Conservation (phyloP, 1,284 basidiomycete species). For the Erythrobasidium hasegawianum region DNA sequence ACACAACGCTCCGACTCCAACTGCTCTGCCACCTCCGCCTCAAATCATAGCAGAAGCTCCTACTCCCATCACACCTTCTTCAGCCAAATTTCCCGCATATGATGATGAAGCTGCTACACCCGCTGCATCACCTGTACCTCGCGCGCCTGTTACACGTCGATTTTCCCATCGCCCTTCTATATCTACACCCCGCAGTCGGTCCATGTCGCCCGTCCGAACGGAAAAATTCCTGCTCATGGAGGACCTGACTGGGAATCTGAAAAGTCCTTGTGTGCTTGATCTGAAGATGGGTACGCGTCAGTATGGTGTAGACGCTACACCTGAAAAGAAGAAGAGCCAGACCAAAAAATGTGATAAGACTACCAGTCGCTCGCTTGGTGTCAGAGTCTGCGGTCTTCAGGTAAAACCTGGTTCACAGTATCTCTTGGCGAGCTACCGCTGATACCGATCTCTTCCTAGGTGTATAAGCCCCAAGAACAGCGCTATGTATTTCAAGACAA, state of each 20-base stretch:
- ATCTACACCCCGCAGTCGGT: constrained; percentile 12
- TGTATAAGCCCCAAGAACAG: constrained; percentile 78
- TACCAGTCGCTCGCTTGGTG: constrained; percentile 83
- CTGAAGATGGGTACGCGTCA: constrained; percentile 99
- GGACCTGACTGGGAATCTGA: constrained; percentile 91
- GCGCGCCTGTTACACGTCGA: background rate
- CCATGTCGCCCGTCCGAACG: constrained; percentile 61
- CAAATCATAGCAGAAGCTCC: constrained; percentile 49
- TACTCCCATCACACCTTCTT: constrained; percentile 34
- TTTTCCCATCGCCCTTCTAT: background rate
- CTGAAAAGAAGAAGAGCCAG: constrained; percentile 92
- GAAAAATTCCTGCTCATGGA: constrained; percentile 99
- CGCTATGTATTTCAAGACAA: constrained; percentile 93
- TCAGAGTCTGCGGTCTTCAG: constrained; percentile 98
- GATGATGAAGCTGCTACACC: background rate
- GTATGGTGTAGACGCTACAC: constrained; percentile 92
- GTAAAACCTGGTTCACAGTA: constrained; percentile 55
- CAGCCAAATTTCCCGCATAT: background rate
- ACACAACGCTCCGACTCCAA: background rate
- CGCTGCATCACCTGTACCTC: background rate
- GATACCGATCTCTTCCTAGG: constrained; percentile 54
- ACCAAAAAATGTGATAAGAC: constrained; percentile 97
- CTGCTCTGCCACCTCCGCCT: constrained; percentile 26
- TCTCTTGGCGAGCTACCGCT: constrained; percentile 2
- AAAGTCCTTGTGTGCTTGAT: constrained; percentile 91